Conservation (phyloP, 768 basidiomycete species). For the Agaricus subrufescens region DNA sequence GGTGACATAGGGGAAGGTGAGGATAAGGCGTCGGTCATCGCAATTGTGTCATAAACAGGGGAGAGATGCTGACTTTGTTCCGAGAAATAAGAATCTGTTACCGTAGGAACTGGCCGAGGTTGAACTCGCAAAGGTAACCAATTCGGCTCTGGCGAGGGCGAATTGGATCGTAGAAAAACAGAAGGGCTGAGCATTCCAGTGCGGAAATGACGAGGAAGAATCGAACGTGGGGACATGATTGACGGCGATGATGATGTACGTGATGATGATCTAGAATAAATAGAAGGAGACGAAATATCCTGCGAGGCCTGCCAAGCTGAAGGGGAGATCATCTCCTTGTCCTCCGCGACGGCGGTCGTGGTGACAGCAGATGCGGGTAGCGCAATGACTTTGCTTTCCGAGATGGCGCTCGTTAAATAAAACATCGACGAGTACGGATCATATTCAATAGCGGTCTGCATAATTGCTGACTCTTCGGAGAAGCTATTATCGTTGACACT, state of each 20-base stretch:
- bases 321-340: slow-evolving; percentile 52
- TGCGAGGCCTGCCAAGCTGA: slow-evolving; percentile 42
- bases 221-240: slow-evolving; percentile 23
- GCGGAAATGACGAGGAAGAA: slow-evolving; percentile 14
- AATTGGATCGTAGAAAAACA: slow-evolving; percentile 17
- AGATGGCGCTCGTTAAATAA: slow-evolving; percentile 43
- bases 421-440: slow-evolving; percentile 56
- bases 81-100: slow-evolving; percentile 12
- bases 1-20: slow-evolving; percentile 16
- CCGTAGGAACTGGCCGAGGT: slow-evolving; percentile 22
- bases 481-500: slow-evolving; percentile 29
- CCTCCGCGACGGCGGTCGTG: slow-evolving; percentile 33
- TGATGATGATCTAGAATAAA: slow-evolving; percentile 38
- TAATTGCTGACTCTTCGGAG: slow-evolving; percentile 54
- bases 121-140: slow-evolving; percentile 25
- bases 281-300: slow-evolving; percentile 41
- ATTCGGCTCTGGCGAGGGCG: slow-evolving; percentile 17
- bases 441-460: slow-evolving; percentile 74
- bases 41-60: slow-evolving; percentile 28
- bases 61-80: slow-evolving; percentile 40
- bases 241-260: slow-evolving; percentile 26
- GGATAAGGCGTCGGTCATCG: slow-evolving; percentile 33
- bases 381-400: slow-evolving; percentile 30
- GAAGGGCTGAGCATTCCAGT: slow-evolving; percentile 30
- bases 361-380: slow-evolving; percentile 36